Evolutionary conservation across 2,329 filamentous ascomycete genomes (phyloP).

Genomic region (Alternaria sp.): DNA sequence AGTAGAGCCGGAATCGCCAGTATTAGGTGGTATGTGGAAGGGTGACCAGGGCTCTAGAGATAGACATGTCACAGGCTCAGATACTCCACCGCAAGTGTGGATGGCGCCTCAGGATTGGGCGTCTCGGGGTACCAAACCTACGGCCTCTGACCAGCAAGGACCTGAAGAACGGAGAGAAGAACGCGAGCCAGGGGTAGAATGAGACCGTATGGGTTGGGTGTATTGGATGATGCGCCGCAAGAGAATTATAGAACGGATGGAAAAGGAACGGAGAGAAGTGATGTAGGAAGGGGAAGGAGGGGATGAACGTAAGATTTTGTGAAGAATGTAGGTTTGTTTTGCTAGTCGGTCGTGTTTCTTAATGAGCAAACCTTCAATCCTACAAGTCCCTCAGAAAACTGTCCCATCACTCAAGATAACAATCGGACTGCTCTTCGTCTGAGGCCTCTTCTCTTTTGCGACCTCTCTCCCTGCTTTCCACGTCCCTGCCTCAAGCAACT

Average conservation of each 20-base stretch:
- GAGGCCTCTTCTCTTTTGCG: conserved; percentile 33
- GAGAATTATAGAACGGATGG: not conserved
- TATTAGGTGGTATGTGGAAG: not conserved
- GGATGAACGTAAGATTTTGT: not conserved
- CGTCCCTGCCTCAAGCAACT: conserved; percentile 91
- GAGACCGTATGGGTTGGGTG: not conserved
- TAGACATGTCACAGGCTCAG: not conserved
- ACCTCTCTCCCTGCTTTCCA: conserved; percentile 72
- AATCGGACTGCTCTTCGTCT: conserved; percentile 42
- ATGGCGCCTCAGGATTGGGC: conserved; percentile 11
- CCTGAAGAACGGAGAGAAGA: not conserved
- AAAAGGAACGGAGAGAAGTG: not conserved
- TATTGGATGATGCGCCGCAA: not conserved
- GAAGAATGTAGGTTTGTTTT: not conserved
- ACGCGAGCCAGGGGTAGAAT: not conserved
- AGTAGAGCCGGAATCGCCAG: not conserved
- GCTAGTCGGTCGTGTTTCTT: not conserved
- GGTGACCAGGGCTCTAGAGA: not conserved
- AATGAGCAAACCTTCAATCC: not conserved
- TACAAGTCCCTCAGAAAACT: conserved; percentile 29
- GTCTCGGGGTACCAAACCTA: not conserved
- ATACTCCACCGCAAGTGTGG: not conserved
- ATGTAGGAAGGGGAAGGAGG: not conserved
- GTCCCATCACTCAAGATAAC: conserved; percentile 44
- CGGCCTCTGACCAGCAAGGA: not conserved